Conservation (phyloP, 1,139 yeast genomes). For the Protomyces inundatus region DNA sequence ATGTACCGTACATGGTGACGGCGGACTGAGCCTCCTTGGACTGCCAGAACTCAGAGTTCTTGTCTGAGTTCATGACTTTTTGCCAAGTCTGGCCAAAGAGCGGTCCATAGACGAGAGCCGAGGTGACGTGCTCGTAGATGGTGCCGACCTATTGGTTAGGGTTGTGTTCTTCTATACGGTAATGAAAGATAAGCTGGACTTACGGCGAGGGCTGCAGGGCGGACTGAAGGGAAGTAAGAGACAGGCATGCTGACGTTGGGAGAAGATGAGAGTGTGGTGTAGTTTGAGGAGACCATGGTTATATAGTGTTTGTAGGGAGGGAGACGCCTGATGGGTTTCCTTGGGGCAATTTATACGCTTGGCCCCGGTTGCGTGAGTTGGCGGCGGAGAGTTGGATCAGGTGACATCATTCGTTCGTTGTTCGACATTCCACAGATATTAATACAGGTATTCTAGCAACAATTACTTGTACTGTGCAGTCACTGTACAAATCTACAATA, state of each 20-base stretch:
- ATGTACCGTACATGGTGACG: constrained; percentile 39
- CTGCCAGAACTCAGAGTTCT: constrained; percentile 39
- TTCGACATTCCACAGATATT: too few species aligned
- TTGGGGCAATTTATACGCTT: background rate
- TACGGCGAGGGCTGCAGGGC: constrained; percentile 23
- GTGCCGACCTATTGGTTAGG: constrained; percentile 38
- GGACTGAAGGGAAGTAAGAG: constrained; percentile 27
- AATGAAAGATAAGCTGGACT: background rate
- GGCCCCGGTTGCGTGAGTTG: background rate
- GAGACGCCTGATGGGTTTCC: background rate
- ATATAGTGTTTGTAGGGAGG: background rate
- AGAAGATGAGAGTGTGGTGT: constrained; percentile 16
- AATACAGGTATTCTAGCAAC: too few species aligned
- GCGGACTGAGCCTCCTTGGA: constrained; percentile 43
- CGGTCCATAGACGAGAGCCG: constrained; percentile 41
- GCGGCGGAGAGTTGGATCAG: background rate
- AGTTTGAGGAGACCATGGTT: constrained; percentile 19
- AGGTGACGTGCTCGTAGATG: constrained; percentile 41
- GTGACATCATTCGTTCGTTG: background rate
- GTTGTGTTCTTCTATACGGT: constrained; percentile 39
- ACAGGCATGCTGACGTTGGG: constrained; percentile 22
- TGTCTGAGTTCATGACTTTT: constrained; percentile 34
- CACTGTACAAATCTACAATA: background rate
- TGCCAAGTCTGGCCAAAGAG: constrained; percentile 43
- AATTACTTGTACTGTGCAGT: too few species aligned